Conservation (phyloP, 208 protist species). For the Polymyxa betae region DNA sequence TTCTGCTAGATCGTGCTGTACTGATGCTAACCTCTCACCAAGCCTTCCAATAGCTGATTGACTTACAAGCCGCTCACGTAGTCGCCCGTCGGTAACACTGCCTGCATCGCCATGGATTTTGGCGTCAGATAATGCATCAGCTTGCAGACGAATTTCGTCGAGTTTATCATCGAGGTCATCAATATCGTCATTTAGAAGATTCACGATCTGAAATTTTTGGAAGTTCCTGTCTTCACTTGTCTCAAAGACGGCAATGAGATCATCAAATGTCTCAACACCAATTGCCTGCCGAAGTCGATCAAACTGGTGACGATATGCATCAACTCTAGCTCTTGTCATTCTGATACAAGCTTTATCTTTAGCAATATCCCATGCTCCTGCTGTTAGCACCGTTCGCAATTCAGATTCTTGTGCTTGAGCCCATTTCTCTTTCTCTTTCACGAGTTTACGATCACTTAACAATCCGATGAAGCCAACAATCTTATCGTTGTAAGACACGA, state of each 20-base stretch:
- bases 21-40: background rate
- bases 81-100: background rate
- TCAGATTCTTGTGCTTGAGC: background rate
- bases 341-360: slow-evolving; percentile 6
- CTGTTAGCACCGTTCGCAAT: background rate
- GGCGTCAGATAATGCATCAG: background rate
- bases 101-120: background rate
- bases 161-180: background rate
- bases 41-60: background rate
- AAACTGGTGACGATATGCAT: background rate
- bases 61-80: background rate
- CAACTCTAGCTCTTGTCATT: background rate
- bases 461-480: background rate
- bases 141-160: background rate
- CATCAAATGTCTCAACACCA: background rate
- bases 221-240: background rate
- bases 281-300: background rate
- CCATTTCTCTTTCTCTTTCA: slow-evolving; percentile 4
- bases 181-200: background rate
- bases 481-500: background rate
- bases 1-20: background rate
- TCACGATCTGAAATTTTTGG: background rate
- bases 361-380: background rate
- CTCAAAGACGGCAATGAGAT: slow-evolving; percentile 1
- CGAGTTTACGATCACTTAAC: background rate